Evolutionary conservation across 257 asterid genomes (phyloP).

Genomic region (Solanum gandarillasii): DNA sequence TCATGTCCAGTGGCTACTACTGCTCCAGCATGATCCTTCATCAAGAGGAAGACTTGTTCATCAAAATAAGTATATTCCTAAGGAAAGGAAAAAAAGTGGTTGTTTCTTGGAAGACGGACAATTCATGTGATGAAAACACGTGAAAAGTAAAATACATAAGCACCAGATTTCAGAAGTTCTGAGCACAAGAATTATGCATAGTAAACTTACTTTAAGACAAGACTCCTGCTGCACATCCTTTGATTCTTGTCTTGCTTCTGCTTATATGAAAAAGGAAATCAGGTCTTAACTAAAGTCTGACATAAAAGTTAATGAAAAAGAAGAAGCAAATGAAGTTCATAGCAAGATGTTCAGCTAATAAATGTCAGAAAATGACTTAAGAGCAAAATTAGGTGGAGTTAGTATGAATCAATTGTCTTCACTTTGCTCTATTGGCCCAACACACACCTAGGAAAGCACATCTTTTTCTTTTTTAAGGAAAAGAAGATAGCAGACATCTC

Average conservation of each 20-base stretch:
- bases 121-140: neutral
- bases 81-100: neutral
- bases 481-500: neutral
- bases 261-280: neutral
- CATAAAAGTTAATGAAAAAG: neutral
- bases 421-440: neutral
- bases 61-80: neutral
- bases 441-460: neutral
- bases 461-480: neutral
- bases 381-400: neutral
- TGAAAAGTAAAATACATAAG: neutral
- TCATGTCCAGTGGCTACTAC: neutral
- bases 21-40: constrained; percentile 1
- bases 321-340: neutral
- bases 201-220: neutral
- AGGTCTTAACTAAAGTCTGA: neutral
- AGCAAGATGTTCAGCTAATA: neutral
- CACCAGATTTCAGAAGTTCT: neutral
- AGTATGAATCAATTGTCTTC: neutral
- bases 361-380: neutral
- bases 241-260: neutral
- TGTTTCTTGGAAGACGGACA: neutral
- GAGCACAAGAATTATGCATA: neutral
- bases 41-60: neutral
- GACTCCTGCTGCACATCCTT: neutral